Percentiles rank a stretch among this genome's conserved stretches.
Conservation (phyloP, 805 yeast genomes). For the Ogataea pignaliae region DNA sequence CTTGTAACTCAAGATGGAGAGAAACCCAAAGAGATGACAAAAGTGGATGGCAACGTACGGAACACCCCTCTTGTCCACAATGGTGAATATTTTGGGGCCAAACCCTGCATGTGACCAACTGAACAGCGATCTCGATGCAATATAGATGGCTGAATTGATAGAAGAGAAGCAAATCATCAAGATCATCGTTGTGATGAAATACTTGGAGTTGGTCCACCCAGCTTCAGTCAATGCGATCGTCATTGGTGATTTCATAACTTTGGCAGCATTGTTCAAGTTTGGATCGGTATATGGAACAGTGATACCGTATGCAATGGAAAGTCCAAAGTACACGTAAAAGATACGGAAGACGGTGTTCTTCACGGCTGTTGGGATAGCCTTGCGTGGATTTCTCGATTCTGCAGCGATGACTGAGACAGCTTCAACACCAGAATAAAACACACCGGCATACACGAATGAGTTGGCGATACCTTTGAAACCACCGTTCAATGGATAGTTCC, state of each 20-base stretch:
- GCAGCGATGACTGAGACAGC: conserved; percentile 48
- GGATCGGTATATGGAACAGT: conserved; percentile 56
- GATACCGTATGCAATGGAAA: conserved; percentile 55
- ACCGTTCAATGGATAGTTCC: conserved; percentile 29
- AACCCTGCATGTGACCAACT: conserved; percentile 59
- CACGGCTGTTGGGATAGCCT: conserved; percentile 54
- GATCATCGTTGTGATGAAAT: conserved; percentile 59
- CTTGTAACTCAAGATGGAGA: conserved; percentile 53
- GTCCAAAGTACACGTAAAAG: conserved; percentile 46
- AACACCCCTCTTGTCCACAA: conserved; percentile 52
- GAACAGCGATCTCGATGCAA: conserved; percentile 65
- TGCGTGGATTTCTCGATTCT: conserved; percentile 55
- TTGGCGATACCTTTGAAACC: conserved; percentile 19
- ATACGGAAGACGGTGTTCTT: conserved; percentile 53
- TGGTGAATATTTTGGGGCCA: conserved; percentile 39
- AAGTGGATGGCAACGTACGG: conserved; percentile 56
- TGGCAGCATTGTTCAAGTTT: conserved; percentile 32
- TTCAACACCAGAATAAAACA: conserved; percentile 25
- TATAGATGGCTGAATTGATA: conserved; percentile 62
- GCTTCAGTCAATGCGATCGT: conserved; percentile 45
- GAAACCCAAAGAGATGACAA: conserved; percentile 50
- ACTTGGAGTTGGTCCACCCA: conserved; percentile 48
- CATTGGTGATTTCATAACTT: conserved; percentile 44
- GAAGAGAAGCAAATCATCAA: conserved; percentile 63
- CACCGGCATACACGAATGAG: conserved; percentile 21